Percentiles rank a stretch among this genome's conserved stretches.
These are phyloP conservation scores for Pleurotus eryngii DNA, from an alignment of 768 basidiomycete genomes.

Conservation along the genomic window DNA sequence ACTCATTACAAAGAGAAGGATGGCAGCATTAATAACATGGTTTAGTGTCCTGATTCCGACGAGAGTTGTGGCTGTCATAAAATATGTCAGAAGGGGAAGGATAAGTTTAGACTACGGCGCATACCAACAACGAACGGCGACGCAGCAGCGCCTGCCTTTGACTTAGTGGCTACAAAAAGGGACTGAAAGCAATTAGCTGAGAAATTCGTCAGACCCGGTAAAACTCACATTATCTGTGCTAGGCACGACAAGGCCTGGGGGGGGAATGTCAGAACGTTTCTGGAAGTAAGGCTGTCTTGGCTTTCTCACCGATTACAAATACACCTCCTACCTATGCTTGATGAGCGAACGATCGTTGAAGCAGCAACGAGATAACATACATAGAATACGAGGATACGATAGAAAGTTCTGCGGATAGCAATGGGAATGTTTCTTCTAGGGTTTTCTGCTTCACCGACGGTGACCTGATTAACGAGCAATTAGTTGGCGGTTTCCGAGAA, in stretches of 20 bases:
- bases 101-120: not conserved
- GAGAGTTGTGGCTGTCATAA: constrained; percentile 27
- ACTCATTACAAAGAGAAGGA: constrained; percentile 64
- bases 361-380: not conserved
- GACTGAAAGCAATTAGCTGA: constrained; percentile 14
- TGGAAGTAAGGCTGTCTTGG: not conserved
- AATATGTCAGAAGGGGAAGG: not conserved
- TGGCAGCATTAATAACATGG: constrained; percentile 63
- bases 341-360: not conserved
- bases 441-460: constrained; percentile 62
- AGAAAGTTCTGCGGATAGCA: constrained; percentile 65
- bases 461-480: constrained; percentile 23
- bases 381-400: constrained; percentile 57
- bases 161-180: constrained; percentile 42
- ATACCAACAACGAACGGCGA: constrained; percentile 61
- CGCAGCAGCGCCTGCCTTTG: constrained; percentile 52
- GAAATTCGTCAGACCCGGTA: not conserved
- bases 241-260: constrained; percentile 54
- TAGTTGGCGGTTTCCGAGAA: not conserved
- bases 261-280: not conserved
- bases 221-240: constrained; percentile 38
- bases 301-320: constrained; percentile 49
- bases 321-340: constrained; percentile 48
- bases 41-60: constrained; percentile 56
- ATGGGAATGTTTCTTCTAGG: constrained; percentile 71